Evolutionary conservation across 2,329 filamentous ascomycete species (phyloP), one percentile per base, ranked within the genome.

Genomic region (Colletotrichum lindemuthianum): DNA sequence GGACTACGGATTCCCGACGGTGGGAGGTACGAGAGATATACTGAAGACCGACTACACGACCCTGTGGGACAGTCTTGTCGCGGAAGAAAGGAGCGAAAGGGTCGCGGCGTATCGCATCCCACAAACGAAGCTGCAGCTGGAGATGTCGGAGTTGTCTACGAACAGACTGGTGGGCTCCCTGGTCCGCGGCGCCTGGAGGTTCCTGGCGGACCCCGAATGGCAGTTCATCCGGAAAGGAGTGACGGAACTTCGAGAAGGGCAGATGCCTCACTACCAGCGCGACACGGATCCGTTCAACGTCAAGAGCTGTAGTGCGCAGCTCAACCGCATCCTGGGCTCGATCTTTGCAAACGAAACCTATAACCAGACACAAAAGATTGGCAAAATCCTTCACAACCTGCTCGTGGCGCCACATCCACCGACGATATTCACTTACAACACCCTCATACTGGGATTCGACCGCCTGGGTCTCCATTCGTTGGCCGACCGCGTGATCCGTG

Each of bases 371-470:
- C 4, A 54, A n/a, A 61, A 52, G 34, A 73, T 81, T 37, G 74
- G 72, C n/a, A 82, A 81, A 70, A 79, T 88, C 56, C 87, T 85
- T 74, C 89, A 89, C 75, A 92, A 92, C 71, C 77, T 96, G 3
- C 81, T 92, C 13, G 78, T 87, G 4, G 88, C 86, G 2, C 74
- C 82, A 2, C 79, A 86, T 15, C 85, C 88, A 0, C 90, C 91
- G 0, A 86, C 86, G 66, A 83, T 91, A 40, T 82, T 88, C 68
- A 92, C 89, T 4, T 92, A 89, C 78, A 93, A 93, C 71, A 83
- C 84, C 11, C 81, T 96, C 33, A 83, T 95, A 3, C 74, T 85
- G n/a, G 85, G 86, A n/a, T 88, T 95, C 54, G 82, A 84, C 56
- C 79, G 81, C 37, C 72, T 83, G 6, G 78, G 81, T 34, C 77